A percentile compares a stretch with the other conserved stretches of the same genome.
Evolutionary conservation across 164 flowering plant species (phyloP).

Genomic region (Warburgia ugandensis): DNA sequence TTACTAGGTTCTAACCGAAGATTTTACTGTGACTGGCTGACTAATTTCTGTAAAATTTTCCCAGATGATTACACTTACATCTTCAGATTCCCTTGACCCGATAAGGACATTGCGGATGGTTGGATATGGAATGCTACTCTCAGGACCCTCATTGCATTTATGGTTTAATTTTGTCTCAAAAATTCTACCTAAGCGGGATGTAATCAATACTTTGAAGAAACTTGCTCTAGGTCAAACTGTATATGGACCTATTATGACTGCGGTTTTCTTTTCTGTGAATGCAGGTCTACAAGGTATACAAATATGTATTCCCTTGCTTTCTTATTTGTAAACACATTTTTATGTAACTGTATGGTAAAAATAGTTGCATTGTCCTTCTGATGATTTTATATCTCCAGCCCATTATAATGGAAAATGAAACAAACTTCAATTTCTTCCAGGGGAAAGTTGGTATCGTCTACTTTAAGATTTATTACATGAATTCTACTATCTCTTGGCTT

Average conservation of each 20-base stretch:
- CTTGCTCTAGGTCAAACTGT: constrained; percentile 67
- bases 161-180: constrained; percentile 89
- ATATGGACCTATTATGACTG: constrained; percentile 72
- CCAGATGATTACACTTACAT: constrained; percentile 44
- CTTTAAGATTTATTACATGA: too few relatives aligned
- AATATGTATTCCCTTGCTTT: not conserved
- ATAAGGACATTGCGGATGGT: constrained; percentile 77
- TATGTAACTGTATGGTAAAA: too few relatives aligned
- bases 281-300: constrained; percentile 82
- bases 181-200: constrained; percentile 60
- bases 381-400: too few relatives aligned
- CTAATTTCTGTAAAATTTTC: constrained; percentile 1
- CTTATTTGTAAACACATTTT: not conserved
- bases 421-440: too few relatives aligned
- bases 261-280: constrained; percentile 69
- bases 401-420: too few relatives aligned
- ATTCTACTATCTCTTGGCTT: too few relatives aligned
- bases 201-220: constrained; percentile 65
- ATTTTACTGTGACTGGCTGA: too few relatives aligned
- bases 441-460: too few relatives aligned
- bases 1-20: too few relatives aligned
- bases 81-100: constrained; percentile 53
- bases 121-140: constrained; percentile 64
- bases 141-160: constrained; percentile 79
- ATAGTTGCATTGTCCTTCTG: too few relatives aligned